Evolutionary conservation across 2,329 filamentous ascomycete species (phyloP), one percentile per base, ranked within the genome.

Genomic region (Dothidotthia symphoricarpi): DNA sequence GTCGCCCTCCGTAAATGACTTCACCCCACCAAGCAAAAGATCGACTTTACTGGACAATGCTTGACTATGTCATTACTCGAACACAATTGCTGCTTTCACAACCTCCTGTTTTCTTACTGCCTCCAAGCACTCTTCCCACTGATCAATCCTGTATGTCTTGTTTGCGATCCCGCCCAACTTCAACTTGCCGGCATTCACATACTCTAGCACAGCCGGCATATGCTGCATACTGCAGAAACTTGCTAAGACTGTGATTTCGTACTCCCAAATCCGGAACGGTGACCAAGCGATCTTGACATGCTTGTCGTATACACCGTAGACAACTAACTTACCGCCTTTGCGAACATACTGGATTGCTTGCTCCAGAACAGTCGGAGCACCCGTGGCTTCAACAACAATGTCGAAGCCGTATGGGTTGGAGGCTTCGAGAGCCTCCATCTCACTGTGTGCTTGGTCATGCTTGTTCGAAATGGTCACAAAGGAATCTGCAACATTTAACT

Each of bases 401-500:
- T 88, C 83, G 58, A 88, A 88, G 3, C 84, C 84, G 54, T 86
- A 81, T 0, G 83, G 82, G 64, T 87, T 81, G 30, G 81, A 75
- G 28, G 70, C 67, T 69, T 80, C 81, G 45, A 88, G 68, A 55
- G 80, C 69, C 29, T 75, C 69, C 63, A 85, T 83, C 57, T 85
- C 68, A 0, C 25, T 14, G 3, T 42, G 30, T 1, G 49, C 36
- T 0, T 39, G 31, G 1, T 35, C 24, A 2, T 10, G 25, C 6
- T 17, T 16, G 12, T 49, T 46, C 2, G 71, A 73, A 15, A 76
- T 66, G 24, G 63, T 63, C 16, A 76, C 43, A 41, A 73, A 77
- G 40, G 69, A 66, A 36, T 76, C 74, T 12, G 70, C 75, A 6
- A 73, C 70, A 15, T 62, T 61, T 24, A 77, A 61, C 9, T 60